Evolutionary conservation across 2,329 filamentous ascomycete genomes (phyloP), one percentile per base, ranked within the genome.

Genomic region (Beauveria bassiana): DNA sequence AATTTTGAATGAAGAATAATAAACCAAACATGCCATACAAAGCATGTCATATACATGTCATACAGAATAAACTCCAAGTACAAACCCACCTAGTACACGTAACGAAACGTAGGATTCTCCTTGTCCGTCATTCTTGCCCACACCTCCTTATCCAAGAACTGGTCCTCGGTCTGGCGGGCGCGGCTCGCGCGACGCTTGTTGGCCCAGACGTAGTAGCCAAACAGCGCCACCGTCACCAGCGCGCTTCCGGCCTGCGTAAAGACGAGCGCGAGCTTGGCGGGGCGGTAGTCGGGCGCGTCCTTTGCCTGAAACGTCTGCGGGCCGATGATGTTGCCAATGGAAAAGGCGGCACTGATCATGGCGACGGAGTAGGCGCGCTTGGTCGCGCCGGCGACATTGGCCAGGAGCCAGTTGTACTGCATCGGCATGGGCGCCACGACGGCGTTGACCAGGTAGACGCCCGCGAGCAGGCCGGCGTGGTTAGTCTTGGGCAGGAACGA

Each of bases 101-200:
- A 86, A 52, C 81, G 76, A 68, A 86, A 86, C 18, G 74, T 77
- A 66, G 76, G 78, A 66, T 86, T 86, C 71, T 86, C 78, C 67
- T 71, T 77, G 63, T 86, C 84, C 9, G 83, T 86, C 73, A 82
- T 70, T 22, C 78, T 75, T 34, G 71, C 72, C 78, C 75, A 85
- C 5, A 73, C 71, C 62, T 79, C 74, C 3, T 72, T 74, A 16
- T 70, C 68, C 72, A 78, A 68, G 64, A 72, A 77, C 3, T 68
- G 67, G n/a, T 77, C 78, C 65, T 81, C 76, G 18, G 67, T 70
- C 61, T 75, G 68, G 26, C 69, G 66, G 22, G 67, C 69, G 38
- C 56, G 59, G 57, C 68, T 68, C 46, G 65, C 63, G 38, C 75
- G 71, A 63, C 65, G 73, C 70, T 75, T 77, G 69, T 80, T 80